phyloP scores from a whole-genome alignment of 1,139 yeast species.

The Williopsis jadinii region DNA sequence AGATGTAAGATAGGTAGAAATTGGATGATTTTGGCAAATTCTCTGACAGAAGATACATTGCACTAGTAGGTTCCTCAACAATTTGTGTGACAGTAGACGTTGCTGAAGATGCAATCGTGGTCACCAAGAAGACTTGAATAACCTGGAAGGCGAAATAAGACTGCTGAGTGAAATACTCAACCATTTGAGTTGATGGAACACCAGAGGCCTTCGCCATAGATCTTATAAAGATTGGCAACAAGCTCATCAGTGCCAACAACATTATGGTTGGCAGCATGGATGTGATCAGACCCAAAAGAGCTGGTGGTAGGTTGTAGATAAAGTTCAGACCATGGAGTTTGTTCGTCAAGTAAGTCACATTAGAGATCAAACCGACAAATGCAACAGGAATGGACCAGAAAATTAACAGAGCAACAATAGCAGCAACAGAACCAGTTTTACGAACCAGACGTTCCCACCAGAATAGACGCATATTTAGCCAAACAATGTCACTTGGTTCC shows the following conservation, averaged over 20 bases:
- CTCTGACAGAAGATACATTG: conserved; percentile 61
- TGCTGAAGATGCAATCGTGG: conserved; percentile 68
- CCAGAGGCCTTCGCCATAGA: conserved; percentile 63
- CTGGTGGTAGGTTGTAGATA: conserved; percentile 59
- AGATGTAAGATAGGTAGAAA: conserved; percentile 66
- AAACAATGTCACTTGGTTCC: conserved; percentile 75
- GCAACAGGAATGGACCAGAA: conserved; percentile 97
- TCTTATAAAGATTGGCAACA: conserved; percentile 68
- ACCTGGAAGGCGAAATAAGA: conserved; percentile 69
- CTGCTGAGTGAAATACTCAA: conserved; percentile 69
- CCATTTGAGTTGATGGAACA: conserved; percentile 51
- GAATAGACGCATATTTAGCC: conserved; percentile 77
- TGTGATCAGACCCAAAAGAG: conserved; percentile 73
- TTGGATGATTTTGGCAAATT: conserved; percentile 88
- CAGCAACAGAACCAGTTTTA: conserved; percentile 48
- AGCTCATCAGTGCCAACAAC: conserved; percentile 74
- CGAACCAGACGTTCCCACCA: conserved; percentile 81
- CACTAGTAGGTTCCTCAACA: conserved; percentile 53
- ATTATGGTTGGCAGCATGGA: conserved; percentile 81
- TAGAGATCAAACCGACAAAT: conserved; percentile 88
- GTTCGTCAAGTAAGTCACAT: conserved; percentile 63
- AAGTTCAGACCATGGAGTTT: conserved; percentile 65
- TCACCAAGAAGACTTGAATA: conserved; percentile 62
- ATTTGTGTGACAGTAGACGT: conserved; percentile 66
- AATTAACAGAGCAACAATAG: conserved; percentile 56